Conservation (phyloP, 768 basidiomycete genomes). For the Trametes elegans region DNA sequence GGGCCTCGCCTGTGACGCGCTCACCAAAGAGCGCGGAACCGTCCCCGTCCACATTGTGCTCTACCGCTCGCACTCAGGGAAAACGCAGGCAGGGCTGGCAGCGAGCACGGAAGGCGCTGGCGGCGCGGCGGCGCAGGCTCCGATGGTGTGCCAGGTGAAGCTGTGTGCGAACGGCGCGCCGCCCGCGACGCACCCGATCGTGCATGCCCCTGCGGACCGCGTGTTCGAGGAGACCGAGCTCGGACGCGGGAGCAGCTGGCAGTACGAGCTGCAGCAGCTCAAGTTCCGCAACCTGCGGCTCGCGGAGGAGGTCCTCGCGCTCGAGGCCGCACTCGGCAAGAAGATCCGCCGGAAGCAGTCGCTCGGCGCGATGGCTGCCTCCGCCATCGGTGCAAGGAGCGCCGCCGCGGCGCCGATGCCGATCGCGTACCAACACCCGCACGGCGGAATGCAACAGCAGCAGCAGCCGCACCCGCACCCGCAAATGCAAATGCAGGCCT, state of each 20-base stretch:
- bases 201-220: constrained; percentile 33
- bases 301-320: constrained; percentile 50
- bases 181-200: constrained; percentile 8
- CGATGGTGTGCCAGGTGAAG: constrained; percentile 31
- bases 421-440: background rate
- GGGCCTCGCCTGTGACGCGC: constrained; percentile 36
- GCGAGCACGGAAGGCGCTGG: background rate
- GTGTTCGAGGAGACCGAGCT: constrained; percentile 75
- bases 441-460: constrained; percentile 1
- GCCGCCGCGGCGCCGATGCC: background rate
- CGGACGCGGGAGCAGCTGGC: constrained; percentile 77
- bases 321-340: constrained; percentile 32
- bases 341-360: constrained; percentile 14
- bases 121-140: constrained; percentile 7
- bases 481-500: no score
- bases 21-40: constrained; percentile 36
- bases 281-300: constrained; percentile 67
- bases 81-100: background rate
- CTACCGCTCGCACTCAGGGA: constrained; percentile 35
- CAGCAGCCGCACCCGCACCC: background rate
- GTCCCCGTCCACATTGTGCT: constrained; percentile 36
- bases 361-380: background rate
- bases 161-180: constrained; percentile 17
- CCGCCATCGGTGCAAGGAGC: background rate
- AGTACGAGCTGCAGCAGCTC: constrained; percentile 88